Evolutionary conservation across 805 yeast species (phyloP).

Genomic region (Sporopachydermia lactativora): DNA sequence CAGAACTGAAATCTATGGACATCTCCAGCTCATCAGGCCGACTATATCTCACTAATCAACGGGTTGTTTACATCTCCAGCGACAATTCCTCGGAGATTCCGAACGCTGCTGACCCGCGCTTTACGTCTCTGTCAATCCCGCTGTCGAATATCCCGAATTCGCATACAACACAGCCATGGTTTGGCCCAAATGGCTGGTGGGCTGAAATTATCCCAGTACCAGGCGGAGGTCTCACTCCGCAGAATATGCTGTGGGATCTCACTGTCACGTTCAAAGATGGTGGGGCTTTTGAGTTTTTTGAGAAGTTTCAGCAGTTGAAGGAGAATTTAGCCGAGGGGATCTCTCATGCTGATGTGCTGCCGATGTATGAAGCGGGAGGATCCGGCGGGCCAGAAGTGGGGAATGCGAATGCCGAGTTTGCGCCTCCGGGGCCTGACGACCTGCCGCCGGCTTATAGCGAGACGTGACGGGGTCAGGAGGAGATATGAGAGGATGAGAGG

Average conservation of each 20-base stretch:
- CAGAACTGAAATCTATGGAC: conserved; percentile 3
- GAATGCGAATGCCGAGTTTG: too few species aligned
- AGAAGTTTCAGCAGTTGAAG: conserved; percentile 7
- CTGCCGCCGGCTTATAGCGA: background rate
- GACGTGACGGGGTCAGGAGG: too few species aligned
- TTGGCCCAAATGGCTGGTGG: conserved; percentile 22
- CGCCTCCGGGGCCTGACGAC: background rate
- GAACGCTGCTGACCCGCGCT: conserved; percentile 15
- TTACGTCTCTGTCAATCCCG: conserved; percentile 12
- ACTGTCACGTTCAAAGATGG: conserved; percentile 15
- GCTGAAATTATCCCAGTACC: conserved; percentile 12
- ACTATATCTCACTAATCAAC: conserved; percentile 12
- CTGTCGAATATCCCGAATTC: conserved; percentile 11
- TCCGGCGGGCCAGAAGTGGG: too few species aligned
- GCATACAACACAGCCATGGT: conserved; percentile 20
- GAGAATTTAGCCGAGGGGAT: conserved; percentile 12
- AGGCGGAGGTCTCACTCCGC: conserved; percentile 14
- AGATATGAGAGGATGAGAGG: too few species aligned
- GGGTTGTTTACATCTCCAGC: conserved; percentile 10
- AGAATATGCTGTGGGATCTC: conserved; percentile 13
- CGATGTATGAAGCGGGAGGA: conserved; percentile 7
- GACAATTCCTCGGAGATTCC: conserved; percentile 12
- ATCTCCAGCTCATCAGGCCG: conserved; percentile 8
- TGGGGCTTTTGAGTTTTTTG: conserved; percentile 18
- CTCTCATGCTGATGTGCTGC: conserved; percentile 13